A percentile compares a stretch with the other conserved stretches of the same genome.
These are phyloP conservation scores for Scedosporium minutisporum DNA, from an alignment of 2,329 filamentous ascomycete genomes.

Conservation along the genomic window DNA sequence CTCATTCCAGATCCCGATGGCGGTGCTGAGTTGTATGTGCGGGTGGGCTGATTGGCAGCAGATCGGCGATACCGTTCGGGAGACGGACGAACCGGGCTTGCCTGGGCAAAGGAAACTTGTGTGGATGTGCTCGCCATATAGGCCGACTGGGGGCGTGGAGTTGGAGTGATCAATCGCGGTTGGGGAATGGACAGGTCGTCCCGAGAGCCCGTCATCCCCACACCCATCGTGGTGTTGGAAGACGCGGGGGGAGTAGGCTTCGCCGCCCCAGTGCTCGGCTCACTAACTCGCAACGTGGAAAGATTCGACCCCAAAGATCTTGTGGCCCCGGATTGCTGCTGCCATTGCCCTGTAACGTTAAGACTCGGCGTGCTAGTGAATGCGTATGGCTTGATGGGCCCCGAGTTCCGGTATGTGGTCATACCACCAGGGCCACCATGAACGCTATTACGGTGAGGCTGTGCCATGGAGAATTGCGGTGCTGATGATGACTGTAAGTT, in stretches of 20 bases:
- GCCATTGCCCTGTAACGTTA: constrained; percentile 43
- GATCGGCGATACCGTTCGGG: constrained; percentile 77
- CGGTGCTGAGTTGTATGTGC: constrained; percentile 28
- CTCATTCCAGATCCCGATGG: constrained; percentile 18
- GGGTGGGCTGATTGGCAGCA: constrained; percentile 34
- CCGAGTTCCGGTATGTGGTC: constrained; percentile 26
- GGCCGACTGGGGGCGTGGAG: constrained; percentile 32
- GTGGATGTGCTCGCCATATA: constrained; percentile 27
- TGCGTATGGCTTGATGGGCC: constrained; percentile 65
- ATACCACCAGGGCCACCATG: constrained; percentile 35
- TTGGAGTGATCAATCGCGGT: constrained; percentile 28
- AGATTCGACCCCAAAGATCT: constrained; percentile 35
- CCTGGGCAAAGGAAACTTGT: constrained; percentile 45
- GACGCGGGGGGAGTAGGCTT: constrained; percentile 21
- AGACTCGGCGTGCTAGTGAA: constrained; percentile 64
- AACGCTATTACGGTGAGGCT: constrained; percentile 38
- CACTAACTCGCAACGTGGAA: constrained; percentile 18
- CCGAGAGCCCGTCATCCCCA: constrained; percentile 32
- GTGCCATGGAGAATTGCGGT: constrained; percentile 39
- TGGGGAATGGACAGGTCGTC: constrained; percentile 42
- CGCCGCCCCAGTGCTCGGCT: constrained; percentile 15
- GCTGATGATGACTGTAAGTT: constrained; percentile 37
- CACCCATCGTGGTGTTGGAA: constrained; percentile 15
- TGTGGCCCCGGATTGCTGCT: constrained; percentile 37
- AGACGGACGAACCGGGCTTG: constrained; percentile 54